phyloP scores from a whole-genome alignment of 495 filamentous ascomycete species.

The Neurospora sublineolata region DNA sequence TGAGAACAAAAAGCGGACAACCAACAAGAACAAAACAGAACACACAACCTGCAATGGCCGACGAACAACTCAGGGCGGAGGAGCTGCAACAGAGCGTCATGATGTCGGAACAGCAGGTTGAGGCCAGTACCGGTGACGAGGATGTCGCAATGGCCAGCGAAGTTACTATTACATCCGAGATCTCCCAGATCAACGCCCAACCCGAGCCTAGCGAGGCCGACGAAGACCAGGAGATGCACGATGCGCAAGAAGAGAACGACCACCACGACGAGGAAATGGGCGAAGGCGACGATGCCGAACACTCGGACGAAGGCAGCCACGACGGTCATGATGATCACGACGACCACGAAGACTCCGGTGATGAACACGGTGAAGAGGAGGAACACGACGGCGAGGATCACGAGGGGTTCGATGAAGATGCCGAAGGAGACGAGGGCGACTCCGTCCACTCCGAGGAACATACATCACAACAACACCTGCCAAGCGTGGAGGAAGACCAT shows the following conservation, averaged over 20 bases:
- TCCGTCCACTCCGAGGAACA: conserved; percentile 1
- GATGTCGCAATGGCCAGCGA: conserved; percentile 26
- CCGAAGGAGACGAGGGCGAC: conserved; percentile 33
- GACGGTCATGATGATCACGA: conserved; percentile 29
- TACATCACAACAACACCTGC: conserved; percentile 26
- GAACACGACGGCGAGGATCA: conserved; percentile 27
- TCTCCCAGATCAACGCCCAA: conserved; percentile 31
- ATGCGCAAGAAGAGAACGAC: conserved; percentile 31
- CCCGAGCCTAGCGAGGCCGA: conserved; percentile 39
- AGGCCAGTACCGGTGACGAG: conserved; percentile 12
- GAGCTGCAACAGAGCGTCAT: conserved; percentile 39
- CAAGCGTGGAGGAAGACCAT: conserved; percentile 17
- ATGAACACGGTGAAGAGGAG: conserved; percentile 35
- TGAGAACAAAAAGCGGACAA: not conserved
- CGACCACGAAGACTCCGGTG: conserved; percentile 24
- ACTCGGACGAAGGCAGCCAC: conserved; percentile 16
- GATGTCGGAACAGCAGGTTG: conserved; percentile 29
- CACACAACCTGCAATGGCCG: conserved; percentile 25
- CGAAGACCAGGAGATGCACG: conserved; percentile 41
- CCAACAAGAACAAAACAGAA: conserved; percentile 3
- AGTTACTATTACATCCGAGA: conserved; percentile 22
- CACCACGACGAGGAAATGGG: conserved; percentile 23
- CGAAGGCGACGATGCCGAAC: conserved; percentile 19
- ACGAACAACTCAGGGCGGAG: conserved; percentile 39
- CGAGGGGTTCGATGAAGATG: conserved; percentile 28